Evolutionary conservation across 1,139 yeast genomes (phyloP).

Genomic region (Spathaspora sp.): DNA sequence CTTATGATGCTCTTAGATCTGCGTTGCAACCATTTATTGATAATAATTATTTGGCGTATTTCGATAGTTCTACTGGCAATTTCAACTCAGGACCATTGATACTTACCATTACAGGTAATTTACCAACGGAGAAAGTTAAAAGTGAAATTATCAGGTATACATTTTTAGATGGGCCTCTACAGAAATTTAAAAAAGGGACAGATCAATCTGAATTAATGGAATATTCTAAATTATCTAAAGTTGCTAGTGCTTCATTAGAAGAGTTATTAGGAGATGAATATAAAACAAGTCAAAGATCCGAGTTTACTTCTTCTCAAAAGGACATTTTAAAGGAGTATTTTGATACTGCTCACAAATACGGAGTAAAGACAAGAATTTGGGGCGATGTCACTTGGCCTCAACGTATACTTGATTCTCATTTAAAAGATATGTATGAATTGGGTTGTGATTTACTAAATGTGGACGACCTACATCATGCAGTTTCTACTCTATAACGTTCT

Average conservation of each 20-base stretch:
- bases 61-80: slow-evolving; percentile 24
- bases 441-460: slow-evolving; percentile 43
- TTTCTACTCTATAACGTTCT: slow-evolving; percentile 13
- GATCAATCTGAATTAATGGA: slow-evolving; percentile 18
- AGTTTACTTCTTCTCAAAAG: slow-evolving; percentile 23
- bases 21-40: slow-evolving; percentile 34
- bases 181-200: slow-evolving; percentile 19
- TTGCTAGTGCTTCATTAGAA: slow-evolving; percentile 38
- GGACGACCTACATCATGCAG: slow-evolving; percentile 34
- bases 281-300: slow-evolving; percentile 11
- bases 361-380: slow-evolving; percentile 44
- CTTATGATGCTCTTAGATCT: slow-evolving; percentile 31
- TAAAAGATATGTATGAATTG: slow-evolving; percentile 23
- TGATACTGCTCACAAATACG: slow-evolving; percentile 34
- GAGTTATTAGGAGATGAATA: slow-evolving; percentile 28
- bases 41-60: slow-evolving; percentile 32
- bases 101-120: slow-evolving; percentile 42
- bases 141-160: slow-evolving; percentile 28
- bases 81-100: slow-evolving; percentile 36
- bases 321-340: slow-evolving; percentile 20
- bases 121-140: slow-evolving; percentile 31
- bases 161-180: slow-evolving; percentile 41
- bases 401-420: slow-evolving; percentile 27
- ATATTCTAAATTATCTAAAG: slow-evolving; percentile 27
- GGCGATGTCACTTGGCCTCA: slow-evolving; percentile 45